Conservation (phyloP, 345 rosid species). For the Psidium guajava region DNA sequence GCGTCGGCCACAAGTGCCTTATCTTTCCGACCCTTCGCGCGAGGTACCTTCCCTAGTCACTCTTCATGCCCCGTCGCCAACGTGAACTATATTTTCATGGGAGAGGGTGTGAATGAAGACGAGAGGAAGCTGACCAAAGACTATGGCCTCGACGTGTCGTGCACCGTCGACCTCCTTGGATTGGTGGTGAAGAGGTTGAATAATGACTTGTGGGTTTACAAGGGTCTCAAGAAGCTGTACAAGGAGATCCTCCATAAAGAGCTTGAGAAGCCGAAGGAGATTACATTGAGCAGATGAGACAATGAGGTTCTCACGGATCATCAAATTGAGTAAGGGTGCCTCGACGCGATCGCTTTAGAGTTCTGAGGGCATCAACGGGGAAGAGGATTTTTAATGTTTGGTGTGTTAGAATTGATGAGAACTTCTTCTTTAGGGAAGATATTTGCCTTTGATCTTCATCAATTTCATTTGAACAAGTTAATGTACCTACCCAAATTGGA, state of each 20-base stretch:
- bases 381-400: background rate
- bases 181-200: conserved; percentile 2
- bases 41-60: background rate
- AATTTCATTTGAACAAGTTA: background rate
- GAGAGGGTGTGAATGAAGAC: background rate
- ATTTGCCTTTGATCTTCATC: background rate
- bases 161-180: conserved; percentile 8
- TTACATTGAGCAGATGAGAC: background rate
- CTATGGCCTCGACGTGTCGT: conserved; percentile 2
- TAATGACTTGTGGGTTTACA: background rate
- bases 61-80: background rate
- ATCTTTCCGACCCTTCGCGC: background rate
- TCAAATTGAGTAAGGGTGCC: background rate
- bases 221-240: conserved; percentile 8
- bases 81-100: background rate
- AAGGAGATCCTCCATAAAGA: background rate
- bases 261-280: background rate
- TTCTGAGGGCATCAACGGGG: background rate
- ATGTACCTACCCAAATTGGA: background rate
- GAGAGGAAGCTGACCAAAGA: conserved; percentile 8
- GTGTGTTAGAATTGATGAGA: background rate
- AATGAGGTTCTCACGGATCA: background rate
- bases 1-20: background rate
- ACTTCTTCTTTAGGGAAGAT: background rate
- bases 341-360: background rate